Base-by-base conservation (phyloP, 1,139 yeast genomes). In the Taphrina communis region DNA sequence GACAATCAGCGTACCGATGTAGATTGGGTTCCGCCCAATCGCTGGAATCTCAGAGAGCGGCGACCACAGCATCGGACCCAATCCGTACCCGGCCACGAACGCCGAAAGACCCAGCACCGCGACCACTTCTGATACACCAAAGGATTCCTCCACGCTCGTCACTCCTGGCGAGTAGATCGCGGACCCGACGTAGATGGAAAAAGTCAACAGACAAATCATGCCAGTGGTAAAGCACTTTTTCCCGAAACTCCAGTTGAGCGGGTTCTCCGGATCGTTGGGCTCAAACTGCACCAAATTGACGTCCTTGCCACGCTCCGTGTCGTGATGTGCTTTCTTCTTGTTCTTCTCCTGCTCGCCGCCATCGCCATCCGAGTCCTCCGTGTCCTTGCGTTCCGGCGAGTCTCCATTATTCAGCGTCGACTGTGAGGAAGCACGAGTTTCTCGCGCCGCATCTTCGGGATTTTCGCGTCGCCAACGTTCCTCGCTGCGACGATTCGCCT, bases 1-100 rank as follows among this genome's bases (percentile, higher is more conserved):
- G 36, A 69, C 62, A 21, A 59, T 42, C 19, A 84, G 72, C 17
- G 86, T 83, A 73, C 87, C 78, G 0, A 90, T 82, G 25, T 79
- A 67, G 41, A 83, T 74, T 75, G 86, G 88, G 58, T 87, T 81
- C 69, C 80, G 75, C 65, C 83, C 84, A 72, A 91, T 80, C 3
- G 90, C 90, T 66, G 69, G 70, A 17, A 67, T 42, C 36, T 69
- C 71, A n/a, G 94, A 87, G 56, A 90, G 78, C 5, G 97, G 96
- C 1, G 94, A 90, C 81, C 92, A 84, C 56, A 89, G 78, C 72
- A 89, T 79, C 0, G 96, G 96, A 4, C 96, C 96, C 42, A 85
- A 61, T 1, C 72, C 73, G 56, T 80, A 82, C 63, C 90, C 83
- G 68, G 88, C 84, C 0, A 93, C 91, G 71, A 87, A 83, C n/a